phyloP scores from a whole-genome alignment of 192 early-diverging fungal genomes.

The Allomyces arbusculus region DNA sequence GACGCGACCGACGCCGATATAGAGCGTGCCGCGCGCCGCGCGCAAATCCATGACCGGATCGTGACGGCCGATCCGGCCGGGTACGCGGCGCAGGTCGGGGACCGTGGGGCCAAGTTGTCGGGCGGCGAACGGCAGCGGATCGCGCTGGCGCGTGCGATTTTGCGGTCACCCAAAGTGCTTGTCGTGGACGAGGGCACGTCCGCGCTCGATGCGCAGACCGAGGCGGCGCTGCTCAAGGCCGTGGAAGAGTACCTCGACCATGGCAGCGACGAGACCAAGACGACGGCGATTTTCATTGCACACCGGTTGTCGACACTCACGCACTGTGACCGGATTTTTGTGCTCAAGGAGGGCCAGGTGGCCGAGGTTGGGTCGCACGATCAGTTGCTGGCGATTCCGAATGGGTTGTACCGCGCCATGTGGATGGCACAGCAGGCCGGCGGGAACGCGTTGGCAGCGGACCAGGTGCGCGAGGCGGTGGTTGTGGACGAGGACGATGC shows the following conservation, averaged over 20 bases:
- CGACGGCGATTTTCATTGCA: constrained; percentile 86
- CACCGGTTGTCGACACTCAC: constrained; percentile 78
- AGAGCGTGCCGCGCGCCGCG: constrained; percentile 44
- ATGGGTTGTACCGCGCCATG: constrained; percentile 71
- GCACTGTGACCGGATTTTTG: constrained; percentile 80
- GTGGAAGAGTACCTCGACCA: constrained; percentile 18
- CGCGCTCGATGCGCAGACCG: constrained; percentile 43
- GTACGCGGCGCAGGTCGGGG: constrained; percentile 74
- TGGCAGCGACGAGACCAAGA: constrained; percentile 18
- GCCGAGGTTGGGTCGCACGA: constrained; percentile 72
- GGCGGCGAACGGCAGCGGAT: constrained; percentile 64
- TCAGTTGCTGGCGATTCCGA: constrained; percentile 34
- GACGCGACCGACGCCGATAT: constrained; percentile 43
- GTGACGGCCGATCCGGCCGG: constrained; percentile 42
- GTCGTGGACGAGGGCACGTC: constrained; percentile 70
- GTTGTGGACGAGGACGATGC: no score
- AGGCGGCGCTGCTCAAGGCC: constrained; percentile 22
- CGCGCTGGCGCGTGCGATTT: constrained; percentile 75
- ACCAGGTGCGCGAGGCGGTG: no score
- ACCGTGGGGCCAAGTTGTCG: constrained; percentile 52
- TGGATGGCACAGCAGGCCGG: constrained; percentile 47
- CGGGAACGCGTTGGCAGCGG: no score
- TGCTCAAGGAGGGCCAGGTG: constrained; percentile 65
- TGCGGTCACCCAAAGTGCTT: constrained; percentile 73
- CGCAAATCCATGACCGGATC: constrained; percentile 58